Evolutionary conservation across 805 yeast species (phyloP).

Genomic region (Lachancea kluyveri): DNA sequence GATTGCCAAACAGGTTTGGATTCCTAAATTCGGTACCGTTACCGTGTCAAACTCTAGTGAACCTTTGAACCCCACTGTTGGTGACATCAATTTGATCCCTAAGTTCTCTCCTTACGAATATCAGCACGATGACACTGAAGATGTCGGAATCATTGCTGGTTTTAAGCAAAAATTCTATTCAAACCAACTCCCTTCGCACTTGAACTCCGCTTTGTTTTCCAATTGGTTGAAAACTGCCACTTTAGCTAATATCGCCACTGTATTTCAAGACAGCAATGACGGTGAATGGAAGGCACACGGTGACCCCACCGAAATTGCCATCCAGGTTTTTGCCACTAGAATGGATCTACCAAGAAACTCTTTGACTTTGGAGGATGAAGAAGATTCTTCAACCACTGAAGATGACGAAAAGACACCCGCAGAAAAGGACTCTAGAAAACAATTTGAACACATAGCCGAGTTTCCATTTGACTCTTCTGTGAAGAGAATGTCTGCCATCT

Average conservation of each 20-base stretch:
- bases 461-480: slow-evolving; percentile 79
- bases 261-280: slow-evolving; percentile 42
- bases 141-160: slow-evolving; percentile 23
- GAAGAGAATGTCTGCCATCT: slow-evolving; percentile 80
- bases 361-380: slow-evolving; percentile 34
- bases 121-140: slow-evolving; percentile 25
- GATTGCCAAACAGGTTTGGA: slow-evolving; percentile 82
- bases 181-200: slow-evolving; percentile 11
- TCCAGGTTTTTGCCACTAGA: slow-evolving; percentile 68
- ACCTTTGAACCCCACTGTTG: slow-evolving; percentile 91
- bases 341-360: slow-evolving; percentile 43
- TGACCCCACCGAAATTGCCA: slow-evolving; percentile 86
- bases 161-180: slow-evolving; percentile 18
- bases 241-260: slow-evolving; percentile 72
- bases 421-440: slow-evolving; percentile 44
- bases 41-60: slow-evolving; percentile 57
- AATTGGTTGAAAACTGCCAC: slow-evolving; percentile 63
- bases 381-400: slow-evolving; percentile 16
- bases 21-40: slow-evolving; percentile 67
- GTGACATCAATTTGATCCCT: slow-evolving; percentile 79
- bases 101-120: slow-evolving; percentile 44
- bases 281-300: slow-evolving; percentile 72
- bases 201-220: slow-evolving; percentile 28
- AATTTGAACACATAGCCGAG: slow-evolving; percentile 56
- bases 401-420: slow-evolving; percentile 17